Percentiles rank a stretch among this genome's conserved stretches.
Evolutionary conservation across 495 filamentous ascomycete species (phyloP).

Genomic region (Acidiella bohemica): DNA sequence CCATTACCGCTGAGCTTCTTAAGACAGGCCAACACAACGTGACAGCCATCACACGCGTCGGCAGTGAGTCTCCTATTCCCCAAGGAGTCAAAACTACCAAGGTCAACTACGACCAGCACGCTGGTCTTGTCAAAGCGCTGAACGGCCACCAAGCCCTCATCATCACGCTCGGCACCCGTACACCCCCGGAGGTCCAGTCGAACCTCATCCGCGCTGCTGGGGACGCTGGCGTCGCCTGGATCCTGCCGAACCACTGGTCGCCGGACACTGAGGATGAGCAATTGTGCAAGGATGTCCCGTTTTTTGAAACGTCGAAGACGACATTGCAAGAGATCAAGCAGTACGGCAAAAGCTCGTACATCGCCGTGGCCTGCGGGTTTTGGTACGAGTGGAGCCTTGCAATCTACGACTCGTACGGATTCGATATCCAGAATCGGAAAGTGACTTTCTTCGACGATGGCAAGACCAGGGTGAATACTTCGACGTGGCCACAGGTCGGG

Average conservation of each 20-base stretch:
- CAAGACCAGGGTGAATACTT: constrained; percentile 27
- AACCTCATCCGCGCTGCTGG: constrained; percentile 46
- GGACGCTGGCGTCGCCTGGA: constrained; percentile 44
- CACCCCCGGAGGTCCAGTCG: constrained; percentile 26
- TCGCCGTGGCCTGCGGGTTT: constrained; percentile 26
- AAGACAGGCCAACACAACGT: constrained; percentile 39
- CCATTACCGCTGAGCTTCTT: constrained; percentile 29
- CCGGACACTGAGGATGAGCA: neutral
- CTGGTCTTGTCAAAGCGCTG: constrained; percentile 33
- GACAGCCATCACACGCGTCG: constrained; percentile 40
- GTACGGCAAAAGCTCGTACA: neutral
- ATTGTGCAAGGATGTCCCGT: neutral
- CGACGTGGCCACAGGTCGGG: constrained; percentile 34
- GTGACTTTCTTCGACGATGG: constrained; percentile 40
- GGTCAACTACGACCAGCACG: constrained; percentile 34
- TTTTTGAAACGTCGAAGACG: neutral
- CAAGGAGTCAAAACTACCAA: constrained; percentile 30
- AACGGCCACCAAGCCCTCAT: constrained; percentile 44
- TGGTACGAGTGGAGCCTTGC: constrained; percentile 42
- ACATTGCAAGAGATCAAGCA: constrained; percentile 27
- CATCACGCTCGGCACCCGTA: constrained; percentile 39
- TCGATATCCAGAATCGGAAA: constrained; percentile 31
- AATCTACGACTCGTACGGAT: constrained; percentile 29
- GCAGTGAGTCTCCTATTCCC: constrained; percentile 31
- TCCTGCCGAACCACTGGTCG: constrained; percentile 43